These are phyloP conservation scores for Eucalyptus fibrosa DNA, from an alignment of 345 rosid species.

Conservation along the genomic window DNA sequence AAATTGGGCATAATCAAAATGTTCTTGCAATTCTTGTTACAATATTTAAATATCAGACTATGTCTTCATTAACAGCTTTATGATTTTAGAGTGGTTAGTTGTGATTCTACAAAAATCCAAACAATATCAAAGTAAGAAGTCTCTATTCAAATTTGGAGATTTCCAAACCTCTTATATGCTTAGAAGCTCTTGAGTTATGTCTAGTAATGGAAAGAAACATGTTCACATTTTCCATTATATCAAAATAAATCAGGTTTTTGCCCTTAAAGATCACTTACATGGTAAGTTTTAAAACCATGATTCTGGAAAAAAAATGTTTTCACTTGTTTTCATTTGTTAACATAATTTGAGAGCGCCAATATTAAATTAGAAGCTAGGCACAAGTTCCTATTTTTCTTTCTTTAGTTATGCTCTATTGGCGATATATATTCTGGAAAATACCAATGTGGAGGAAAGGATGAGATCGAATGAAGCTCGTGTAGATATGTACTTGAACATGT, in stretches of 20 bases:
- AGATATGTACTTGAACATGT: not conserved
- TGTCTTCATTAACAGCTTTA: fast-evolving
- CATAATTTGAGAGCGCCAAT: not conserved
- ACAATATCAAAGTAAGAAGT: not conserved
- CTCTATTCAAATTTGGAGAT: no score
- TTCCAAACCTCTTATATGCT: no score
- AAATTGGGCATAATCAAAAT: not conserved
- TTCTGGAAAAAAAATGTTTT: not conserved
- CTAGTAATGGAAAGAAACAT: not conserved
- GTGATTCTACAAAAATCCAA: not conserved
- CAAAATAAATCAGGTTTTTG: not conserved
- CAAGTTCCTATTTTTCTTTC: not conserved
- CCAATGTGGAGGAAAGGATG: not conserved
- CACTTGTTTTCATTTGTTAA: not conserved
- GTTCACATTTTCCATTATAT: not conserved
- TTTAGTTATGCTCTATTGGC: not conserved
- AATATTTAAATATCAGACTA: not conserved
- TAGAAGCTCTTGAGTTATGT: not conserved
- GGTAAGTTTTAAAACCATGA: not conserved
- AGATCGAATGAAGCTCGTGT: not conserved
- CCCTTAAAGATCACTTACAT: not conserved
- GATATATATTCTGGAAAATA: not conserved
- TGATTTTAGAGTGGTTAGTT: not conserved
- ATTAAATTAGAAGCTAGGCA: not conserved
- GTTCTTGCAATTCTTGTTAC: no score